Percentiles rank a stretch among this genome's conserved stretches.
These are phyloP conservation scores for Colletotrichum caudatum DNA, from an alignment of 2,329 filamentous ascomycete genomes.

Conservation along the genomic window DNA sequence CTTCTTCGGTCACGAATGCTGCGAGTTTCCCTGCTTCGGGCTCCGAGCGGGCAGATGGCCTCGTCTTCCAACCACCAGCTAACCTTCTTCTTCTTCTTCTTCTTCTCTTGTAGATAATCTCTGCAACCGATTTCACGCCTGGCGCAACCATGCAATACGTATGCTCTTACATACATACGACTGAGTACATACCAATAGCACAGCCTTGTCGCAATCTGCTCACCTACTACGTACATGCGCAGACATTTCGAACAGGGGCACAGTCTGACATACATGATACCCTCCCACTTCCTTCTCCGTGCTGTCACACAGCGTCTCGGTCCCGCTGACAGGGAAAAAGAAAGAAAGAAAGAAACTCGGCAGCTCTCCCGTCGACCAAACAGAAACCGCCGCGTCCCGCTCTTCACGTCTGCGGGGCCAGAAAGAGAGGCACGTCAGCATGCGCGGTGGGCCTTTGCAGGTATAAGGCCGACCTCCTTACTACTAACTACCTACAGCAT, in stretches of 20 bases:
- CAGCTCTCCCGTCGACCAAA: constrained; percentile 6
- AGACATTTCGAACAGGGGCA: constrained; percentile 25
- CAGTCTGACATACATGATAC: constrained; percentile 36
- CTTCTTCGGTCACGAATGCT: neutral
- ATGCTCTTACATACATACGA: neutral
- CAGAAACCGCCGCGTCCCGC: neutral
- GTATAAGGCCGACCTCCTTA: constrained; percentile 7
- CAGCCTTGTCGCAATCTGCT: constrained; percentile 3
- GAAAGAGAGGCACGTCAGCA: neutral
- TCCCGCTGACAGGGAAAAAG: neutral
- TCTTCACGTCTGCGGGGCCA: neutral
- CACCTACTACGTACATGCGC: constrained; percentile 2
- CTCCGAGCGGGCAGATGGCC: constrained; percentile 3
- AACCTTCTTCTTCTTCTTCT: constrained; percentile 12
- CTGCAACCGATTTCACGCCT: constrained; percentile 12
- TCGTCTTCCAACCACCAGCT: constrained; percentile 26
- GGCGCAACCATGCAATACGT: constrained; percentile 6
- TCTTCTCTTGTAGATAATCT: neutral
- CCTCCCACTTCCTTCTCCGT: constrained; percentile 20
- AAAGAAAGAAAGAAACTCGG: constrained; percentile 24
- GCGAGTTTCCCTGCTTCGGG: neutral
- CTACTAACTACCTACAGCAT: neutral
- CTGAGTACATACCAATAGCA: constrained; percentile 9
- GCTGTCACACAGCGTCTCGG: constrained; percentile 5
- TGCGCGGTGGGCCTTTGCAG: constrained; percentile 6